phyloP scores from a whole-genome alignment of 257 asterid genomes.

The Solanum sitiens region DNA sequence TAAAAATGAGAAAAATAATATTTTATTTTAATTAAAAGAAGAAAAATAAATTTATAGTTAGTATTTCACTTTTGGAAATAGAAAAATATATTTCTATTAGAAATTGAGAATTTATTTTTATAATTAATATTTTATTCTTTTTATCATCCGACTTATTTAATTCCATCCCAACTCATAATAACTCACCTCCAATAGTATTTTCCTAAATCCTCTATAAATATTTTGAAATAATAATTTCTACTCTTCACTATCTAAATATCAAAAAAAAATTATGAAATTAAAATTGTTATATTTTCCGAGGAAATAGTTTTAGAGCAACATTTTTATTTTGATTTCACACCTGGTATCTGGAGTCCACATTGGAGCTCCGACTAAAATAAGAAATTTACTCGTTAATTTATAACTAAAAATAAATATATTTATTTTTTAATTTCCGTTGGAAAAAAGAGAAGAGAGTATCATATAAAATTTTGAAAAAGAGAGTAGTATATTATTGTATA shows the following conservation, averaged over 20 bases:
- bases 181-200: neutral
- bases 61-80: neutral
- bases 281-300: neutral
- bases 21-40: no score
- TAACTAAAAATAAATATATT: no score
- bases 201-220: neutral
- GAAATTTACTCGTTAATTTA: no score
- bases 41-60: neutral
- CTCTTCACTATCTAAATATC: neutral
- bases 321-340: no score
- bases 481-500: neutral
- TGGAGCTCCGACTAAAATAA: no score
- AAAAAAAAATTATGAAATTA: neutral
- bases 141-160: neutral
- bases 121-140: neutral
- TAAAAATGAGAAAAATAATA: neutral
- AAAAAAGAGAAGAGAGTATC: neutral
- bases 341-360: no score
- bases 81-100: no score
- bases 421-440: no score
- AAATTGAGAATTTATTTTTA: neutral
- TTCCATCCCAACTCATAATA: neutral
- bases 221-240: neutral
- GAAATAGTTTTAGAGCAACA: neutral
- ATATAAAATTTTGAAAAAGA: neutral